A percentile compares a stretch with the other conserved stretches of the same genome.
Evolutionary conservation across 2,329 filamentous ascomycete genomes (phyloP).

Genomic region (Cladosporium colombiae): DNA sequence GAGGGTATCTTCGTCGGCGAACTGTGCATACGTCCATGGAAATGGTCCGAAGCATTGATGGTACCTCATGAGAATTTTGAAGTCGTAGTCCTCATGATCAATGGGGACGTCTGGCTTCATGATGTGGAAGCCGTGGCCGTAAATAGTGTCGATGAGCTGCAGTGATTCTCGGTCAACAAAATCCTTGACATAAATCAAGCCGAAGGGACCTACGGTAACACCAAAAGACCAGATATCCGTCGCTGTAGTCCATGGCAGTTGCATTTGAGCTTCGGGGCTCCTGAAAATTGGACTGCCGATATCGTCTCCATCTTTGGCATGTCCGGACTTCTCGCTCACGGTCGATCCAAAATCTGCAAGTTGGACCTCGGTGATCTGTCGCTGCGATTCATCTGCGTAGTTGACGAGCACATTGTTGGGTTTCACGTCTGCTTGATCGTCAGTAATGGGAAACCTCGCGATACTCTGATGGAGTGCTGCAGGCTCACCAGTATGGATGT

Average conservation of each 20-base stretch:
- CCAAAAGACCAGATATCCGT: constrained; percentile 46
- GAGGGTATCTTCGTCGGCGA: constrained; percentile 26
- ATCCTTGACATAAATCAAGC: not conserved
- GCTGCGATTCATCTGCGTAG: constrained; percentile 26
- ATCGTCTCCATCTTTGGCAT: constrained; percentile 28
- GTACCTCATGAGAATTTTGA: constrained; percentile 30
- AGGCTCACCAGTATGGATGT: constrained; percentile 31
- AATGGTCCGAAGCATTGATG: constrained; percentile 33
- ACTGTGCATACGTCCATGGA: constrained; percentile 28
- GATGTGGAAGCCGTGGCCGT: constrained; percentile 30
- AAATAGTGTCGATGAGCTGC: constrained; percentile 35
- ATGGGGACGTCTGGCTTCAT: constrained; percentile 26
- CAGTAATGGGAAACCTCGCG: not conserved
- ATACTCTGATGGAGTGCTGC: not conserved
- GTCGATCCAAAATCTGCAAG: constrained; percentile 27
- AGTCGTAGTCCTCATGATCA: constrained; percentile 30
- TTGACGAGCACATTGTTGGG: constrained; percentile 43
- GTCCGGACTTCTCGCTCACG: constrained; percentile 21
- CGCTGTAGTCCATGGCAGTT: constrained; percentile 39
- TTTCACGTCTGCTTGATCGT: constrained; percentile 33
- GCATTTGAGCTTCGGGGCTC: constrained; percentile 39
- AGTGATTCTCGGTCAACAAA: not conserved
- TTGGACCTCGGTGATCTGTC: constrained; percentile 36
- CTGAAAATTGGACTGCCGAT: constrained; percentile 41
- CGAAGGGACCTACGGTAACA: constrained; percentile 33